Base-by-base conservation (phyloP, 805 yeast genomes). In the Pichia insulana region DNA sequence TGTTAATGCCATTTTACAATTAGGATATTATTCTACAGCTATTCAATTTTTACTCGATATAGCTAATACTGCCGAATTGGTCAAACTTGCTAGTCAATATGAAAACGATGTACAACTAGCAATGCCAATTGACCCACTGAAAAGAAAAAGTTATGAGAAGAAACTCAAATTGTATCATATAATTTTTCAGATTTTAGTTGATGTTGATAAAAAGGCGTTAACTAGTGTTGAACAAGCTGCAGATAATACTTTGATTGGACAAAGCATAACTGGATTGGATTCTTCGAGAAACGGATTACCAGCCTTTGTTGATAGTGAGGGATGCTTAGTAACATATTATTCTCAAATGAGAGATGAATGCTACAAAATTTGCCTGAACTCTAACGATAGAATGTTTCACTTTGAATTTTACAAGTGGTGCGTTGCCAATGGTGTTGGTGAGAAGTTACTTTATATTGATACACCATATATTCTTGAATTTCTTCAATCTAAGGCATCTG, bases 331-430 rank as follows among this genome's bases (percentile, higher is more conserved):
- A 18, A 70, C 71, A 32, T 80, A 76, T 41, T 70, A 73, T 49
- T 65, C 73, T 16, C 76, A 75, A 46, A 61, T 82, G 20, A 73
- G 94, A 51, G 85, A 84, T 51, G 69, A 76, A 34, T 76, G 92
- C 27, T 89, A 89, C 58, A 72, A 74, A 8, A 71, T 81, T 15
- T 85, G 92, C 43, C 78, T 88, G 53, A 73, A 74, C 15, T 80
- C 80, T 41, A 70, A 74, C 36, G 97, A 92, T 57, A 84, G 81
- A 54, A 60, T 78, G n/a, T 92, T 92, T 71, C 98, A 92, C 50
- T 87, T 80, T 62, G 84, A 85, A 49, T 74, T 92, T 50, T 92
- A 92, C 61, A 90, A 86, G 58, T 92, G 97, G 97, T 80, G 87
- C 52, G 80, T 87, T 28, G 64, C 70, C 35, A 85, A 84, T 55